These are phyloP conservation scores for Phytophthora palmivora DNA, from an alignment of 352 stramenopile species.

Conservation along the genomic window DNA sequence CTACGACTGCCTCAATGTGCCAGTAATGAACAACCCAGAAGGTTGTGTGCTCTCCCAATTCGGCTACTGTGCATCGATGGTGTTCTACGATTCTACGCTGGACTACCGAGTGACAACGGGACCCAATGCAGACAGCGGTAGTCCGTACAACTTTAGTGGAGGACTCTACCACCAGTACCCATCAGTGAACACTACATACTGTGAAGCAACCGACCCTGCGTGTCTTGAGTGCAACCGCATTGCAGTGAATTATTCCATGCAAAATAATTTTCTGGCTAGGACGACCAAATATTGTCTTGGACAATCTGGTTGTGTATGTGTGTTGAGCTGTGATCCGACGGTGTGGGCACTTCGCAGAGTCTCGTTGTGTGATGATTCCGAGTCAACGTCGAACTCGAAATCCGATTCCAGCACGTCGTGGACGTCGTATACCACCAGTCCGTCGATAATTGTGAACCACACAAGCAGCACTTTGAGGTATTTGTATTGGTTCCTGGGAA, in stretches of 20 bases:
- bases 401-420: conserved; percentile 15
- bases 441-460: conserved; percentile 28
- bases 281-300: conserved; percentile 63
- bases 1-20: conserved; percentile 67
- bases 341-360: conserved; percentile 31
- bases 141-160: conserved; percentile 44
- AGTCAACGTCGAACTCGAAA: conserved; percentile 2
- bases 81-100: conserved; percentile 42
- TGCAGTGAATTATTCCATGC: conserved; percentile 44
- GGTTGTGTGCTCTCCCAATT: conserved; percentile 54
- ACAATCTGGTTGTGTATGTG: conserved; percentile 51
- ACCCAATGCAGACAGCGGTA: conserved; percentile 47
- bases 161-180: conserved; percentile 58
- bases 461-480: conserved; percentile 10
- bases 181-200: conserved; percentile 59
- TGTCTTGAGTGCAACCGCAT: conserved; percentile 50
- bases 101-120: conserved; percentile 48
- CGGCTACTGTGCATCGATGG: conserved; percentile 57
- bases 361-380: conserved; percentile 29
- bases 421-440: conserved; percentile 26
- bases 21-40: conserved; percentile 39
- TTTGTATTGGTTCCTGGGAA: conserved; percentile 27
- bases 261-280: conserved; percentile 49
- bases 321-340: conserved; percentile 52
- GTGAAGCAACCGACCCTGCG: conserved; percentile 45